Conservation (phyloP, 441 rosid species). For the Mallotus repandus region DNA sequence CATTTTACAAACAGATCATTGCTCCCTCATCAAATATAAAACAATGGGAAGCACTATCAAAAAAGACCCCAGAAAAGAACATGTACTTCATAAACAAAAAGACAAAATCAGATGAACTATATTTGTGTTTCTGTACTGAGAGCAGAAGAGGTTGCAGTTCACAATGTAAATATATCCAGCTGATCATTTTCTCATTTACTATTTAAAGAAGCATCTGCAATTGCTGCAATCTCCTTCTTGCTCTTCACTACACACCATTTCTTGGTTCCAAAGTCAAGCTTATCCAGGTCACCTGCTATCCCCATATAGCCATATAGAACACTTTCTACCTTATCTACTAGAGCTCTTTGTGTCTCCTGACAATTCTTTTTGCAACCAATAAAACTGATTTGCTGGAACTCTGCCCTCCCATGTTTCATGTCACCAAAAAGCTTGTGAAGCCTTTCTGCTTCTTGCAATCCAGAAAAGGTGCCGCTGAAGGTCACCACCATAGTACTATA, state of each 20-base stretch:
- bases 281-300: slow-evolving; percentile 49
- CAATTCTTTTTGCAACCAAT: slow-evolving; percentile 16
- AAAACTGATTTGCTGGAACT: slow-evolving; percentile 27
- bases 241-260: slow-evolving; percentile 45
- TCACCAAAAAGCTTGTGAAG: slow-evolving; percentile 43
- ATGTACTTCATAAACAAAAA: not conserved
- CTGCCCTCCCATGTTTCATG: slow-evolving; percentile 41
- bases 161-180: not conserved
- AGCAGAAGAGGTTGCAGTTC: not conserved
- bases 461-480: slow-evolving; percentile 47
- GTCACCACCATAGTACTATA: slow-evolving; percentile 51
- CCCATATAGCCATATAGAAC: slow-evolving; percentile 55
- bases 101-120: not conserved
- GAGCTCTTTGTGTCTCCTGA: slow-evolving; percentile 11
- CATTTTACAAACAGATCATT: not conserved
- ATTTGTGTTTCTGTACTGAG: not conserved
- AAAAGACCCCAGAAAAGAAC: not conserved
- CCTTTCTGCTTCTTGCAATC: slow-evolving; percentile 48
- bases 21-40: not conserved
- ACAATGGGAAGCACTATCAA: not conserved
- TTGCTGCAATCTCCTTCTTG: slow-evolving; percentile 52
- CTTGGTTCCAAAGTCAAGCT: slow-evolving; percentile 46
- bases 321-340: slow-evolving; percentile 31
- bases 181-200: not conserved
- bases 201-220: slow-evolving; percentile 40